phyloP scores from a whole-genome alignment of 1,139 yeast genomes.

The Hansenula anomala region DNA sequence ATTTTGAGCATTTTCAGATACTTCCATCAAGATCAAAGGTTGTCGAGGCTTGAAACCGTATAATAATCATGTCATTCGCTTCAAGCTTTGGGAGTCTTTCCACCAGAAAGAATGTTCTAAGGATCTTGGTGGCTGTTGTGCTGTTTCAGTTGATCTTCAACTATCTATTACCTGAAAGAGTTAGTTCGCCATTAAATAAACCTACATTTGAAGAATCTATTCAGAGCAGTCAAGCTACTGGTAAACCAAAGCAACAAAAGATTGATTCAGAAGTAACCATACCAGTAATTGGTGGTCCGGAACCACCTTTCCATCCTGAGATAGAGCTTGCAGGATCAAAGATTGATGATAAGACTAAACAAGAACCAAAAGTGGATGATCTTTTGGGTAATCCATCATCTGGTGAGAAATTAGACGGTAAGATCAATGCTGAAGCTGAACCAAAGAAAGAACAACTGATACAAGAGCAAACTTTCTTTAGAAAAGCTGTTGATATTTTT shows the following conservation, averaged over 20 bases:
- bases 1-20: too few relatives aligned
- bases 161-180: conserved; percentile 7
- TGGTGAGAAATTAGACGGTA: background rate
- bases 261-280: background rate
- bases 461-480: conserved; percentile 9
- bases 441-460: background rate
- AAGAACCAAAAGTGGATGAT: background rate
- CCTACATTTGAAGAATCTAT: conserved; percentile 1
- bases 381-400: background rate
- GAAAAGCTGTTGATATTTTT: conserved; percentile 15
- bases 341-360: background rate
- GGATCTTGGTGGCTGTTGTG: conserved; percentile 9
- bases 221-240: too few relatives aligned
- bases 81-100: conserved; percentile 4
- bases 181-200: conserved; percentile 1
- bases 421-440: background rate
- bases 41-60: too few relatives aligned
- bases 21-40: too few relatives aligned
- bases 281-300: conserved; percentile 2
- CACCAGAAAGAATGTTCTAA: conserved; percentile 7
- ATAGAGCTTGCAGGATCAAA: background rate
- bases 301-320: background rate
- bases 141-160: conserved; percentile 9
- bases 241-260: background rate
- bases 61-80: conserved; percentile 1